A percentile compares a stretch with the other conserved stretches of the same genome.
phyloP scores from a whole-genome alignment of 805 yeast species.

The Pichia kluyveri region DNA sequence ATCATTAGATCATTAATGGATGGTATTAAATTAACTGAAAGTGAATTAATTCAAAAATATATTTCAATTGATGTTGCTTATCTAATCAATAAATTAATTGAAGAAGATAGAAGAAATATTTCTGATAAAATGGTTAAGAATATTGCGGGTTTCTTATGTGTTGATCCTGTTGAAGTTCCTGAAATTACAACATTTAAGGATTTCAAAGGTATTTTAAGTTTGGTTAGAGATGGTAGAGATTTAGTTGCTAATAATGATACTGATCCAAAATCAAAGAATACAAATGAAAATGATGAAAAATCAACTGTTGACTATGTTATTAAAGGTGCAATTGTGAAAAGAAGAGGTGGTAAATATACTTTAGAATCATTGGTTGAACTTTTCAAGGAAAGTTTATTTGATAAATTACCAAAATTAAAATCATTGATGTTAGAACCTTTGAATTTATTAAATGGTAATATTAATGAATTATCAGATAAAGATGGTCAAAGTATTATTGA shows the following conservation, averaged over 20 bases:
- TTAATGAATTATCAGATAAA: conserved; percentile 29
- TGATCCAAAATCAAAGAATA: neutral
- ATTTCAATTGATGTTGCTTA: conserved; percentile 62
- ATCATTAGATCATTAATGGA: conserved; percentile 88
- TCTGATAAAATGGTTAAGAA: conserved; percentile 86
- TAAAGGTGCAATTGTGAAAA: conserved; percentile 66
- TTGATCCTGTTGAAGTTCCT: conserved; percentile 93
- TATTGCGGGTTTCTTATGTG: conserved; percentile 86
- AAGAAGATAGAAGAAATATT: conserved; percentile 55
- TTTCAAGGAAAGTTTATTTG: conserved; percentile 49
- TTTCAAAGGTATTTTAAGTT: conserved; percentile 55
- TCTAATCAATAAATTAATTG: conserved; percentile 51
- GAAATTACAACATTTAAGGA: conserved; percentile 65
- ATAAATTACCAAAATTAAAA: conserved; percentile 55
- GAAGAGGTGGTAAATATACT: conserved; percentile 75
- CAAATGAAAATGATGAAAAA: neutral
- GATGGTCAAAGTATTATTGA: conserved; percentile 80
- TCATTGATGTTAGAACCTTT: conserved; percentile 62
- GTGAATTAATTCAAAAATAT: conserved; percentile 54
- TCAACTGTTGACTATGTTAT: conserved; percentile 40
- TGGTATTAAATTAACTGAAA: conserved; percentile 70
- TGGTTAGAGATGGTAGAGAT: conserved; percentile 68
- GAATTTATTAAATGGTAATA: conserved; percentile 19
- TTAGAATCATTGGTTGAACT: conserved; percentile 47
- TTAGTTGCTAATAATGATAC: conserved; percentile 23